Base-by-base conservation (phyloP, 2,329 filamentous ascomycete genomes). In the Xylaria sp. region DNA sequence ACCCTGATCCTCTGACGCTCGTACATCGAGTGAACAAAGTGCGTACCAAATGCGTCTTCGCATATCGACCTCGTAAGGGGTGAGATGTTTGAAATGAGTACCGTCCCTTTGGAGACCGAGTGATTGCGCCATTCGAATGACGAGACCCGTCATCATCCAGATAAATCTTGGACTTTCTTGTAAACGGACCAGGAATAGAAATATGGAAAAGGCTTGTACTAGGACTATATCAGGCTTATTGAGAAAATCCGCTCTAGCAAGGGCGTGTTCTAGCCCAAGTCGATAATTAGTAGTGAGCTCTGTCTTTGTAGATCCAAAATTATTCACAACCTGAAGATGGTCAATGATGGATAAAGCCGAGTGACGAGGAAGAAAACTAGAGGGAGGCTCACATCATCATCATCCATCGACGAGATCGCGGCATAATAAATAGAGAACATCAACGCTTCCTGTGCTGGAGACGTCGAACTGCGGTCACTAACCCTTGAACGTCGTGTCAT, bases 1-100 rank as follows among this genome's bases (percentile, higher is more conserved):
- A 0, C 88, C 89, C 74, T 91, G 88, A 67, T 91, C 87, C 74
- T 91, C 89, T 0, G 87, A 87, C 1, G 88, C 84, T 68, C 89
- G 81, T 2, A 85, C 83, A 74, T 92, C 90, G 0, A 91, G 79
- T 15, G 90, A 81, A 72, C 86, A 89, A 2, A 90, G 77, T 68
- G 87, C 84, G 86, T 87, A 90, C 88, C 88, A 90, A 6, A 89
- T 78, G 37, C 88, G 81, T 68, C 88, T 82, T 23, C 88, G 82
- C 81, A 89, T 87, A 75, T 91, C 88, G 3, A 86, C 83, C 63
- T 90, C 86, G 72, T 89, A 91, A 0, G 89, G 88, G 0, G 82
- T 80, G 0, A 90, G 80, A 41, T 82, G 57, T 1, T 78, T 79
- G 70, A 88, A 88, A 63, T 86, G 84, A 15, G 80, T 80, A 4